These are phyloP conservation scores for Phytophthora pistaciae DNA, from an alignment of 352 stramenopile genomes.

Conservation along the genomic window DNA sequence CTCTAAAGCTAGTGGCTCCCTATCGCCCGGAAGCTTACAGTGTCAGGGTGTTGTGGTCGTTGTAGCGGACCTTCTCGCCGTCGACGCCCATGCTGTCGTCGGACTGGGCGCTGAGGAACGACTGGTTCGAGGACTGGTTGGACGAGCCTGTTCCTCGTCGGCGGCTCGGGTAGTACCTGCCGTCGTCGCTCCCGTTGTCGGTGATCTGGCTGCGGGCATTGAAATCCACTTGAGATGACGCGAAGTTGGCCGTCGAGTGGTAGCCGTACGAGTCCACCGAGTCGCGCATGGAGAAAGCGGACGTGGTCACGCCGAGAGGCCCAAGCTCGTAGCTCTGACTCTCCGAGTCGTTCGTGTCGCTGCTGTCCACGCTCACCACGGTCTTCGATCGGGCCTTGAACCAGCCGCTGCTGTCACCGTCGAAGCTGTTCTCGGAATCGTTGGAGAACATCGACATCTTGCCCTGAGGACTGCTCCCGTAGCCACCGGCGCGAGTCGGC, in stretches of 20 bases:
- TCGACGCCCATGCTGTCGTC: slow-evolving; percentile 71
- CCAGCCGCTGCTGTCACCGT: slow-evolving; percentile 49
- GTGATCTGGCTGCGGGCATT: slow-evolving; percentile 37
- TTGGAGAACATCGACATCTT: slow-evolving; percentile 64
- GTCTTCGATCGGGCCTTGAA: slow-evolving; percentile 58
- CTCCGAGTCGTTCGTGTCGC: slow-evolving; percentile 25
- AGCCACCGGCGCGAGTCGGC: slow-evolving; percentile 18
- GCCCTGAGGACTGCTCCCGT: slow-evolving; percentile 35
- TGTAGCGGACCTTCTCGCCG: slow-evolving; percentile 37
- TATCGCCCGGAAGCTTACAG: slow-evolving; percentile 37
- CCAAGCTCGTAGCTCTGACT: slow-evolving; percentile 37
- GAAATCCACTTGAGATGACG: slow-evolving; percentile 38
- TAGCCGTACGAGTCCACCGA: slow-evolving; percentile 43
- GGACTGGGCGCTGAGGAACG: slow-evolving; percentile 65
- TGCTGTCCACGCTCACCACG: slow-evolving; percentile 45
- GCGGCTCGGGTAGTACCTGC: slow-evolving; percentile 31
- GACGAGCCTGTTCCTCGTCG: slow-evolving; percentile 49
- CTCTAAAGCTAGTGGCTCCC: slow-evolving; percentile 33
- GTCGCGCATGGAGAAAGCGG: slow-evolving; percentile 30
- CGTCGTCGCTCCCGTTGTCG: slow-evolving; percentile 42
- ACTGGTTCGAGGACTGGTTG: slow-evolving; percentile 64
- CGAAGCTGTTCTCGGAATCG: slow-evolving; percentile 44
- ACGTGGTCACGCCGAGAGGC: slow-evolving; percentile 31
- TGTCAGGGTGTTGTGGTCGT: slow-evolving; percentile 35
- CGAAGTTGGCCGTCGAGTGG: slow-evolving; percentile 30